Percentiles rank a stretch among this genome's conserved stretches.
phyloP scores from a whole-genome alignment of 371 early-diverging fungal species.

The Apophysomyces ossiformis region DNA sequence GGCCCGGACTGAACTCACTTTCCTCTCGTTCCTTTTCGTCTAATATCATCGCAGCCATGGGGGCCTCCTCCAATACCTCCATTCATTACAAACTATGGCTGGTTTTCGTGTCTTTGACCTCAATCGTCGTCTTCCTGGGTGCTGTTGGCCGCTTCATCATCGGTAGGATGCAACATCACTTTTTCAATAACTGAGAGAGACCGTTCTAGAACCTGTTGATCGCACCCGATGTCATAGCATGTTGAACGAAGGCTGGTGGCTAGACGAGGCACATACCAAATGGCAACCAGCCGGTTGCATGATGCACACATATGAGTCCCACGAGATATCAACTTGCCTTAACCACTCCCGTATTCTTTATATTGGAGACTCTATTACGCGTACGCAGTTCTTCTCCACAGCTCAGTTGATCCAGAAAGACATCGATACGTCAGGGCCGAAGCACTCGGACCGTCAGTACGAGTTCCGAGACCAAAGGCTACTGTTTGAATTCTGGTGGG shows the following conservation, averaged over 20 bases:
- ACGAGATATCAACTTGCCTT: slow-evolving; percentile 53
- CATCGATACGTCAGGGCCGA: slow-evolving; percentile 31
- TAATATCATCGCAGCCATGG: background rate
- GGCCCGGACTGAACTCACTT: background rate
- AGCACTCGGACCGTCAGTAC: slow-evolving; percentile 42
- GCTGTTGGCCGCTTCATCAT: slow-evolving; percentile 10
- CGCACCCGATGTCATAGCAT: slow-evolving; percentile 44
- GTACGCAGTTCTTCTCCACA: slow-evolving; percentile 63
- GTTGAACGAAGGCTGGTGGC: slow-evolving; percentile 57
- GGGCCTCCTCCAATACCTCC: slow-evolving; percentile 6
- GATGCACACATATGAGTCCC: slow-evolving; percentile 50
- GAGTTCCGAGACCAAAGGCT: slow-evolving; percentile 35
- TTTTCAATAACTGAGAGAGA: background rate
- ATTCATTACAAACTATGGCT: slow-evolving; percentile 1
- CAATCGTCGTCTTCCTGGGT: background rate
- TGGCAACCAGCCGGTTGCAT: slow-evolving; percentile 73
- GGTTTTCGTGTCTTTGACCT: background rate
- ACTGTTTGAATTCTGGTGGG: slow-evolving; percentile 66
- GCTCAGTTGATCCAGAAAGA: slow-evolving; percentile 45
- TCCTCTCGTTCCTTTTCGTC: background rate
- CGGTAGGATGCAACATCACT: background rate
- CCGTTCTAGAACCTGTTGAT: slow-evolving; percentile 23
- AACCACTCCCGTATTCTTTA: slow-evolving; percentile 52
- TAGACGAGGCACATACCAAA: slow-evolving; percentile 26
- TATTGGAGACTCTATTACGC: slow-evolving; percentile 70